These are phyloP conservation scores for Dactylonectria macrodidyma DNA, from an alignment of 2,329 filamentous ascomycete species.

Conservation along the genomic window DNA sequence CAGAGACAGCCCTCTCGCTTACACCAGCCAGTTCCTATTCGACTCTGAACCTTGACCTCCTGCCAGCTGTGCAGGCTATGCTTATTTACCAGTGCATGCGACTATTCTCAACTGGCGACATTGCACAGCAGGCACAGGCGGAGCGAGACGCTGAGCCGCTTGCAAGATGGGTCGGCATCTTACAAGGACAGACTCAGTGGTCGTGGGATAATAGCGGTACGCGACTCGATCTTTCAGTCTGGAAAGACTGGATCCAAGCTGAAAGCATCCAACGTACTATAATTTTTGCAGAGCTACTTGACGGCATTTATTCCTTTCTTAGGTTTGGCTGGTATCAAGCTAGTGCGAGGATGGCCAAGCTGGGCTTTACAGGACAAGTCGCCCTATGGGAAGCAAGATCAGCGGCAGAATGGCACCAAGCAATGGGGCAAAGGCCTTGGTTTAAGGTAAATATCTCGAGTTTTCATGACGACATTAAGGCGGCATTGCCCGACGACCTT, in stretches of 20 bases:
- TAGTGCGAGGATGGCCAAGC: conserved; percentile 7
- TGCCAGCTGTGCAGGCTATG: conserved; percentile 30
- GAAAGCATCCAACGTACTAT: conserved; percentile 25
- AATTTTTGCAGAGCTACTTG: conserved; percentile 17
- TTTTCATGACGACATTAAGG: conserved; percentile 7
- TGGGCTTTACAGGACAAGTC: conserved; percentile 23
- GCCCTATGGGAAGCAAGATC: conserved; percentile 25
- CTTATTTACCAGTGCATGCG: conserved; percentile 33
- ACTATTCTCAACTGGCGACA: conserved; percentile 25
- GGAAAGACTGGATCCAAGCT: conserved; percentile 20
- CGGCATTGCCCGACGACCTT: conserved; percentile 12
- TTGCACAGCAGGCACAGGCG: conserved; percentile 41
- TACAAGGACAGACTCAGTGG: conserved; percentile 6
- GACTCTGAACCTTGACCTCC: conserved; percentile 12
- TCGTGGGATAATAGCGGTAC: background rate
- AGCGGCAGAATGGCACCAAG: conserved; percentile 18
- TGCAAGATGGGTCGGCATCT: conserved; percentile 6
- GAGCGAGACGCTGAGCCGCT: conserved; percentile 16
- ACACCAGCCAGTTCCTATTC: background rate
- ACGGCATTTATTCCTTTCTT: conserved; percentile 18
- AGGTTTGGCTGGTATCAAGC: conserved; percentile 20
- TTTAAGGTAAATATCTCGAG: conserved; percentile 17
- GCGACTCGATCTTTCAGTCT: background rate
- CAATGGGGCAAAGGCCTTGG: conserved; percentile 1
- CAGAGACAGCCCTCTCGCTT: conserved; percentile 14